Evolutionary conservation across 257 asterid genomes (phyloP).

Genomic region (Capsicum pubescens): DNA sequence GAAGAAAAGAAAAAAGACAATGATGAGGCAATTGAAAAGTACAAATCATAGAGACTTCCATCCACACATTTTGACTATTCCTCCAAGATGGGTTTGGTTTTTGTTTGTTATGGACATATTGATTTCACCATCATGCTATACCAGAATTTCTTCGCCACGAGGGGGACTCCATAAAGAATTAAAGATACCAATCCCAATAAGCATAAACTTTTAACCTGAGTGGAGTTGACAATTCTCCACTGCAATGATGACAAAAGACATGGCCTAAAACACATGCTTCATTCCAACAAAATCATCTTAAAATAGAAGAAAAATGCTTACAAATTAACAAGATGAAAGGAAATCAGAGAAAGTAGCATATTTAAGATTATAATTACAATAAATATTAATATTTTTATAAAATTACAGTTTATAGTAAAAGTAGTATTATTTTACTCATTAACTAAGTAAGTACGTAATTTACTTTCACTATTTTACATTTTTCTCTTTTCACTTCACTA

Average conservation of each 20-base stretch:
- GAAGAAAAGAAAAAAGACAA: not conserved
- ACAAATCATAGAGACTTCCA: not conserved
- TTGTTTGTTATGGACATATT: not conserved
- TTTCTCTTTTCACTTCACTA: too few species aligned
- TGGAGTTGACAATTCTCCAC: not conserved
- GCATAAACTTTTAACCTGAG: not conserved
- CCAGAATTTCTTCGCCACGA: not conserved
- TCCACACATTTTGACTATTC: constrained; percentile 26
- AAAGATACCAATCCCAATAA: not conserved
- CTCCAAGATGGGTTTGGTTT: not conserved
- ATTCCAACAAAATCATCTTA: not conserved
- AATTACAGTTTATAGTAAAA: too few species aligned
- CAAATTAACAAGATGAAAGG: too few species aligned
- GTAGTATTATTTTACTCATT: too few species aligned
- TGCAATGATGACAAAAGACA: not conserved
- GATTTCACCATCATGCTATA: not conserved
- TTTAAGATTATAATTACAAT: too few species aligned
- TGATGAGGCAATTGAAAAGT: not conserved
- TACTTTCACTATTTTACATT: too few species aligned
- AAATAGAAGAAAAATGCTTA: not conserved
- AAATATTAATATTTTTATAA: too few species aligned
- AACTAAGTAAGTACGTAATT: too few species aligned
- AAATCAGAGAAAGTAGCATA: too few species aligned
- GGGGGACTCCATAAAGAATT: not conserved
- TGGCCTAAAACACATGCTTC: not conserved